These are phyloP conservation scores for Pythium angustatum DNA, from an alignment of 352 stramenopile genomes.

Conservation along the genomic window DNA sequence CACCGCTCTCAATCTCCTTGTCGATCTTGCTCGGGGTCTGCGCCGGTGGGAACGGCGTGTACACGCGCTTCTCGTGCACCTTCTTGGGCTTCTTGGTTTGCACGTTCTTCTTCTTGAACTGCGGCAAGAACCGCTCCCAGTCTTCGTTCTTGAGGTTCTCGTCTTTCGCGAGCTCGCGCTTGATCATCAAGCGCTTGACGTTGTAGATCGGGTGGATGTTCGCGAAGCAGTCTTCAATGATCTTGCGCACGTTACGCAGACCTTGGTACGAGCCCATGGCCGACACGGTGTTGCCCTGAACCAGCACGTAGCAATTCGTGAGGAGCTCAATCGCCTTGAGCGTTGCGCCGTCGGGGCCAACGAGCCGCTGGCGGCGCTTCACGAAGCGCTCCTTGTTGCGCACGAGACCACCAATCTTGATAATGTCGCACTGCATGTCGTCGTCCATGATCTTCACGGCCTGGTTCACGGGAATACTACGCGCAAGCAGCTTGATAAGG, in stretches of 20 bases:
- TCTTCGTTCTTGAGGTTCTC: slow-evolving; percentile 96
- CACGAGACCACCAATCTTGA: slow-evolving; percentile 99
- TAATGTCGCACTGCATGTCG: slow-evolving; percentile 98
- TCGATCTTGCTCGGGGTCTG: slow-evolving; percentile 97
- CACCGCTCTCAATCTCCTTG: slow-evolving; percentile 97
- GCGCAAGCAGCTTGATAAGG: slow-evolving; percentile 98
- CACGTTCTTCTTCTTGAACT: slow-evolving; percentile 99
- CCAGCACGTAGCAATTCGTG: slow-evolving; percentile 99
- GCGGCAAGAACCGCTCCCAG: slow-evolving; percentile 98
- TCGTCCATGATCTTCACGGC: slow-evolving; percentile 98
- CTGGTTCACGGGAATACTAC: slow-evolving; percentile 97
- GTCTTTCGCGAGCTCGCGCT: slow-evolving; percentile 99
- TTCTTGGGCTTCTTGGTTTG: slow-evolving; percentile 94
- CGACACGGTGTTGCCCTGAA: slow-evolving; percentile 98
- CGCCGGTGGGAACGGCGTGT: slow-evolving; percentile 98
- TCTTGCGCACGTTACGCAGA: slow-evolving; percentile 94
- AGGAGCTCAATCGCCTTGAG: slow-evolving; percentile 98
- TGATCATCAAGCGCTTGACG: slow-evolving; percentile 99
- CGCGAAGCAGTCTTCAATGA: slow-evolving; percentile 99
- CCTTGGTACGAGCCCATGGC: slow-evolving; percentile 89
- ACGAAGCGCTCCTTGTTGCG: slow-evolving; percentile 99
- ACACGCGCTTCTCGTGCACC: slow-evolving; percentile 92
- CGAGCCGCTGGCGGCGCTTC: slow-evolving; percentile 96
- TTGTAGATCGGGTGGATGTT: slow-evolving; percentile 99
- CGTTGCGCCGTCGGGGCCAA: slow-evolving; percentile 98